phyloP scores from a whole-genome alignment of 805 yeast genomes.

The Lipomyces yamadae region DNA sequence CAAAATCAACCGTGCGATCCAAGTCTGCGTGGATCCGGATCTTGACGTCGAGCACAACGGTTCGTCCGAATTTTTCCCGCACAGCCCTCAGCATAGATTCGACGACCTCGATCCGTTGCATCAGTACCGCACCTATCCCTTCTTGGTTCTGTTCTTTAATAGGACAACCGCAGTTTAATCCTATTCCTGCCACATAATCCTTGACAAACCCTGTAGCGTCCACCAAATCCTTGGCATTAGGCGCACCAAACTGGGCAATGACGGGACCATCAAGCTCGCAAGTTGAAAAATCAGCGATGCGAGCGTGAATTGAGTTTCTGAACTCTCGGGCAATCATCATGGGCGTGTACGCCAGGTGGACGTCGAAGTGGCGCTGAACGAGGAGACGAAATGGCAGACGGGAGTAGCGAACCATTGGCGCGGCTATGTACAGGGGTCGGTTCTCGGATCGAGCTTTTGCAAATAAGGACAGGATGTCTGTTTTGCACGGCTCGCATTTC shows the following conservation, averaged over 20 bases:
- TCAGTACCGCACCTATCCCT: constrained; percentile 96
- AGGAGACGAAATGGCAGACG: constrained; percentile 88
- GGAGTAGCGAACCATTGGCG: constrained; percentile 97
- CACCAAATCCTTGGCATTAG: constrained; percentile 77
- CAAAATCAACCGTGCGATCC: constrained; percentile 73
- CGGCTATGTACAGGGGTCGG: constrained; percentile 70
- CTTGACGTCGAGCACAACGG: constrained; percentile 84
- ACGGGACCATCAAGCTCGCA: constrained; percentile 67
- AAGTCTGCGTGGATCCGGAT: constrained; percentile 84
- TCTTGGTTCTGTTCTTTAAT: constrained; percentile 91
- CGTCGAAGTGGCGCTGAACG: constrained; percentile 44
- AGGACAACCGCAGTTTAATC: constrained; percentile 97
- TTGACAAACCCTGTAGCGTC: constrained; percentile 87
- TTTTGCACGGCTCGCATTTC: constrained; percentile 2
- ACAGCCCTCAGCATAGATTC: constrained; percentile 84
- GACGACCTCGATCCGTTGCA: constrained; percentile 80
- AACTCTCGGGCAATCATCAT: constrained; percentile 97
- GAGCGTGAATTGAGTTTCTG: constrained; percentile 79
- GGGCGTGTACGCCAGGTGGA: constrained; percentile 61
- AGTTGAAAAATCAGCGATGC: constrained; percentile 84
- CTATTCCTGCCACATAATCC: constrained; percentile 91
- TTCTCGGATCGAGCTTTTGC: constrained; percentile 17
- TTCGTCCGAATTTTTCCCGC: constrained; percentile 71
- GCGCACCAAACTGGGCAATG: constrained; percentile 89
- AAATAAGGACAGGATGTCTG: constrained; percentile 13